Evolutionary conservation across 75 land plant species (phyloP), one percentile per base, ranked within the genome.

Genomic region (Picea sitchensis): DNA sequence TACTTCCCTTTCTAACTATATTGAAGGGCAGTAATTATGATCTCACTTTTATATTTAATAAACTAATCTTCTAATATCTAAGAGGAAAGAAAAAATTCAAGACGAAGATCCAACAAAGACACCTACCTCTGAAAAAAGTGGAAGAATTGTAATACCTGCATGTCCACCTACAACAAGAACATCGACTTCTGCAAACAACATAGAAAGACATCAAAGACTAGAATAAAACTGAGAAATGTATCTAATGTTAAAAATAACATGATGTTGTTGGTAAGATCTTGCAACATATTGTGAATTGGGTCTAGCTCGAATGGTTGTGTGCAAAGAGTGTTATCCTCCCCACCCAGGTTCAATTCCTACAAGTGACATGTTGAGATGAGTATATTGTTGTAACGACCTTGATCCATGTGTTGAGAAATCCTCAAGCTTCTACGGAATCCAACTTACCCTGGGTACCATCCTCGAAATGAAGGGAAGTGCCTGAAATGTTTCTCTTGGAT

Each of bases 111-210:
- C 26, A 76, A 17, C 38, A 18, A 34, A 21, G 38, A 51, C 23
- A 61, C 15, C 11, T 23, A n/a, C 65, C 8, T n/a, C 20, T 17
- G 99, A 96, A 80, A 96, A 96, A 8, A 96, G 87, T 47, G 99
- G 99, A 59, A 96, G 91, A 80, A 96, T 96, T 75, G 99, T 96
- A 11, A 94, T 80, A 12, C 99, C 99, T 72, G 99, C 99, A 86
- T 96, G 99, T 20, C 99, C 99, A 72, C 99, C 99, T 65, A 96
- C 93, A 81, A 96, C 99, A 32, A 98, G 99, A 1, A 96, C 98
- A 88, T 96, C 91, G 77, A 96, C 98, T 34, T 82, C 99, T 96
- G 93, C 72, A 86, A 59, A 23, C 78, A 78, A 41, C 18, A 51
- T 30, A 15, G 57, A 15, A 61, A 18, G 20, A 32, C 60, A 30